These are phyloP conservation scores for Hansenula lynferdii DNA, from an alignment of 1,139 yeast genomes.

Conservation along the genomic window DNA sequence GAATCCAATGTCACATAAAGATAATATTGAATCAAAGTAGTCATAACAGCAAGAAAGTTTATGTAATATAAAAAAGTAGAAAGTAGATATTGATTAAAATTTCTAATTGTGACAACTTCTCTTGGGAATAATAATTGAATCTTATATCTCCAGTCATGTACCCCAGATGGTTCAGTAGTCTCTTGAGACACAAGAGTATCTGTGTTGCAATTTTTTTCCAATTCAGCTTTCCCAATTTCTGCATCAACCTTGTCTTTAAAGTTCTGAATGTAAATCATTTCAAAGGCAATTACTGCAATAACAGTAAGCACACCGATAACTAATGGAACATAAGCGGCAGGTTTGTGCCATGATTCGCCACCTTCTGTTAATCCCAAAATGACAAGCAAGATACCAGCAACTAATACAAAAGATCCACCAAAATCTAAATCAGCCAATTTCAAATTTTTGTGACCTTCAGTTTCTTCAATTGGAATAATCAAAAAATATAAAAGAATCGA, in stretches of 20 bases:
- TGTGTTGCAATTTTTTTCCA: too few relatives aligned
- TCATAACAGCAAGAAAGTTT: constrained; percentile 9
- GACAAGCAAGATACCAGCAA: constrained; percentile 23
- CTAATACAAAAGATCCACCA: constrained; percentile 21
- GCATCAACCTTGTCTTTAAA: constrained; percentile 3
- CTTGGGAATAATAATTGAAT: constrained; percentile 18
- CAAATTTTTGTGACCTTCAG: constrained; percentile 5
- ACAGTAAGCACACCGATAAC: constrained; percentile 10
- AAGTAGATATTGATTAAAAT: constrained; percentile 12
- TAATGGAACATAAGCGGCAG: constrained; percentile 24
- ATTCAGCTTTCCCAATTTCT: too few relatives aligned
- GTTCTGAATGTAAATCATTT: constrained; percentile 9
- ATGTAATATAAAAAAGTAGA: constrained; percentile 11
- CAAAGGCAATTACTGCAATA: constrained; percentile 9
- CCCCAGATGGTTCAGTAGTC: too few relatives aligned
- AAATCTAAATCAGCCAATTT: constrained; percentile 23
- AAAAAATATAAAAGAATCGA: constrained; percentile 2
- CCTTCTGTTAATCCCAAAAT: constrained; percentile 30
- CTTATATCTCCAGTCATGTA: constrained; percentile 11
- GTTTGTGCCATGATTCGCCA: constrained; percentile 26
- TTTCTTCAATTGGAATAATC: constrained; percentile 11
- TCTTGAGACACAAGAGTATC: too few relatives aligned
- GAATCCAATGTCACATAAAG: constrained; percentile 16
- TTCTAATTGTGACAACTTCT: constrained; percentile 16
- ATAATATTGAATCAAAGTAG: constrained; percentile 12